Conservation (phyloP, 2,329 filamentous ascomycete species). For the Bipolaris zeicola region DNA sequence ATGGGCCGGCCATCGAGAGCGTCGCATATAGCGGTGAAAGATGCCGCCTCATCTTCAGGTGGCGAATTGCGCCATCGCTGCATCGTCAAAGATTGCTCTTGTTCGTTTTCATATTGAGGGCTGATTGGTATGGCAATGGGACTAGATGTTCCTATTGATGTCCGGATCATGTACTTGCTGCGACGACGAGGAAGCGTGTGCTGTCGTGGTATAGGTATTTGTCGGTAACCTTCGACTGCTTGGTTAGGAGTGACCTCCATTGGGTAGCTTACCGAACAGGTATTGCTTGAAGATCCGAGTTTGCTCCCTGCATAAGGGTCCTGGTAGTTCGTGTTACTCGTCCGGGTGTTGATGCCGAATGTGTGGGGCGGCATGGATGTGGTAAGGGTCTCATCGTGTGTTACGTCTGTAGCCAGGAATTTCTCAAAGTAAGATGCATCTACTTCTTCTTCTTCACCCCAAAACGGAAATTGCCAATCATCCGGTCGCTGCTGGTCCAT, state of each 20-base stretch:
- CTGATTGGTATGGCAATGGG: constrained; percentile 17
- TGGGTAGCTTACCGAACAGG: background rate
- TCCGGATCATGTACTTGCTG: constrained; percentile 23
- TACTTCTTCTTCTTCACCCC: constrained; percentile 6
- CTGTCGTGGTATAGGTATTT: constrained; percentile 6
- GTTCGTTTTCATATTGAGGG: background rate
- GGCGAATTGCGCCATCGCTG: constrained; percentile 70
- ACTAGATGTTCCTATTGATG: constrained; percentile 9
- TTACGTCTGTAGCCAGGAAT: constrained; percentile 6
- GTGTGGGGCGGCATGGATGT: background rate
- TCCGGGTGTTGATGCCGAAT: constrained; percentile 1
- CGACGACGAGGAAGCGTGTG: constrained; percentile 23
- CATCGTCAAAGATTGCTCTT: constrained; percentile 49
- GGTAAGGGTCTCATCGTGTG: background rate
- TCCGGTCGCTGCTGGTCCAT: constrained; percentile 11
- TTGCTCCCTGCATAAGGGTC: background rate
- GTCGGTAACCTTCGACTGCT: constrained; percentile 1
- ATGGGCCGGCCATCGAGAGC: constrained; percentile 52
- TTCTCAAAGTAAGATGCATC: constrained; percentile 8
- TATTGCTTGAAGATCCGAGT: background rate
- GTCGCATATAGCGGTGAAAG: constrained; percentile 65
- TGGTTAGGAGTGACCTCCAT: background rate
- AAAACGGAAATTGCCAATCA: constrained; percentile 3
- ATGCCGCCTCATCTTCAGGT: constrained; percentile 68
- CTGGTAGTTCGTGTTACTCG: background rate